Evolutionary conservation across 2,329 filamentous ascomycete genomes (phyloP), one percentile per base, ranked within the genome.

Genomic region (Ascochyta rabiei): DNA sequence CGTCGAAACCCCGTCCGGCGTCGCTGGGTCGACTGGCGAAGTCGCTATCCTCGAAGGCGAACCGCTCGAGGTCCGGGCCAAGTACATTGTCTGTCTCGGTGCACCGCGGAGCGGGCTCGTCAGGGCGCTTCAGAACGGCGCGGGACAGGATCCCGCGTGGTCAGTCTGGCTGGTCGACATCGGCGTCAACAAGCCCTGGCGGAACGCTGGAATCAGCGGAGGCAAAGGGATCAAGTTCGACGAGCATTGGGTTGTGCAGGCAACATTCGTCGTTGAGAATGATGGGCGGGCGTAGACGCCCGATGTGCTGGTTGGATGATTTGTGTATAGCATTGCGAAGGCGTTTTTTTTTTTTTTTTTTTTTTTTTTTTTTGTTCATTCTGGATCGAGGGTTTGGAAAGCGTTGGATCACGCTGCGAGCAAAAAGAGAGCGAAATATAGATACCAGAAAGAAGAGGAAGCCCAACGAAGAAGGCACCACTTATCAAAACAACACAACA

Each of bases 171-270:
- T 98, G 12, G 91, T 88, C 2, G 95, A 99, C 72, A 88, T 97
- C 61, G 93, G 95, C 0, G 84, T 97, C 13, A 87, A 90, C 53
- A 85, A 89, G 4, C 90, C 92, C 3, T 96, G 93, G 89, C 89
- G 88, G 69, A 91, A 91, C 72, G 89, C 90, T 1, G 90, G 90
- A 2, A 91, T 90, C 19, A 88, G 89, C 70, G 85, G 91, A 45
- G 86, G 92, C 18, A 87, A 90, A 61, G 92, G 92, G 0, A 88
- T 97, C 51, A 91, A 93, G 66, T 98, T 97, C 80, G 91, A 91
- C 21, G 86, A 87, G 56, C 85, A 87, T 61, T 98, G 93, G 93
- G 87, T 95, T 59, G 81, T 96, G 13, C 86, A 88, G 65, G 84
- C 95, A 76, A 73, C 76, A 43, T 83, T 68, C 50, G 62, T 58